phyloP scores from a whole-genome alignment of 768 basidiomycete genomes.

The Tricholoma matsutake region DNA sequence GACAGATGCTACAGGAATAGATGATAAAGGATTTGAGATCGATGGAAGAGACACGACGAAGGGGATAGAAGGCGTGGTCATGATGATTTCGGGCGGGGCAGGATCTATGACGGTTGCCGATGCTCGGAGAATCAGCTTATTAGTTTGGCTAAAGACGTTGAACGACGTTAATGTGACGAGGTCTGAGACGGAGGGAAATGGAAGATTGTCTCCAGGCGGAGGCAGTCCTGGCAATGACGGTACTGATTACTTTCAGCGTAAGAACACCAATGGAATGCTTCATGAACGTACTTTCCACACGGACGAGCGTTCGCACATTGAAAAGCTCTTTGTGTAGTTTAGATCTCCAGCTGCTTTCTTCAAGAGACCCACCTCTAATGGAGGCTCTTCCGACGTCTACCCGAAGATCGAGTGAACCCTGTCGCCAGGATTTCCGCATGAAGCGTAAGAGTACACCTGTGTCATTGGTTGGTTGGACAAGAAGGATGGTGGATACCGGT shows the following conservation, averaged over 20 bases:
- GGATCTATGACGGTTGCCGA: constrained; percentile 60
- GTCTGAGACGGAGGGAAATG: constrained; percentile 55
- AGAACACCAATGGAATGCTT: constrained; percentile 3
- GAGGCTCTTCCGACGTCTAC: constrained; percentile 40
- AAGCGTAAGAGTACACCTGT: constrained; percentile 47
- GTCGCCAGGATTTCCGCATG: constrained; percentile 54
- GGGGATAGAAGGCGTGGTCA: constrained; percentile 56
- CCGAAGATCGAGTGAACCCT: constrained; percentile 44
- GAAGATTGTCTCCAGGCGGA: constrained; percentile 44
- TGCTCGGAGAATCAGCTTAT: constrained; percentile 43
- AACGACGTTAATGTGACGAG: constrained; percentile 63
- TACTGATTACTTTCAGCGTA: constrained; percentile 37
- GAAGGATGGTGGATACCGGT: constrained; percentile 46
- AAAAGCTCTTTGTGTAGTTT: constrained; percentile 37
- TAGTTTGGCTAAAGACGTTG: constrained; percentile 31
- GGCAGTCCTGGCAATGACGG: constrained; percentile 67
- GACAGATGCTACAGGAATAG: constrained; percentile 52
- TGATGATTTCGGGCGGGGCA: constrained; percentile 42
- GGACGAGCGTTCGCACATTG: constrained; percentile 45
- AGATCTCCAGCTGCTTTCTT: constrained; percentile 47
- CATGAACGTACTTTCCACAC: constrained; percentile 48
- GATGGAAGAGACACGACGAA: constrained; percentile 56
- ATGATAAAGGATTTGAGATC: constrained; percentile 12
- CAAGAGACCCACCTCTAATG: constrained; percentile 49
- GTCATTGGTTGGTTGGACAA: constrained; percentile 53